Conservation (phyloP, 1,284 basidiomycete species). For the Rhodotorula sp. region DNA sequence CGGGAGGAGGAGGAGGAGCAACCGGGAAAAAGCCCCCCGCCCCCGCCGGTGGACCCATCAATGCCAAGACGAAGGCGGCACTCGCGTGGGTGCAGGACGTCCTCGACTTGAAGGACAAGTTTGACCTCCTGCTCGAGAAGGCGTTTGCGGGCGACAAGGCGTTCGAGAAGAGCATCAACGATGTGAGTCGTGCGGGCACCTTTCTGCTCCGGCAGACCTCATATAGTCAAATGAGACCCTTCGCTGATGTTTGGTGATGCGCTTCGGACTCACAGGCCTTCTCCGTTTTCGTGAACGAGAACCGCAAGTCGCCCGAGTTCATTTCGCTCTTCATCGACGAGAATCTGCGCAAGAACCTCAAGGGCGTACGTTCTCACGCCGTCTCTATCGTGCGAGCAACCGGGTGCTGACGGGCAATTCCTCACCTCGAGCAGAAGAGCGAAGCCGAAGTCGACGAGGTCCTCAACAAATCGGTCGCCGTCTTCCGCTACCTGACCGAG, state of each 20-base stretch:
- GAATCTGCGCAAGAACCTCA: slow-evolving; percentile 90
- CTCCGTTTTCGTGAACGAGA: slow-evolving; percentile 84
- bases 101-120: slow-evolving; percentile 84
- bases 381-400: slow-evolving; percentile 14
- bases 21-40: slow-evolving; percentile 47
- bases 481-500: slow-evolving; percentile 92
- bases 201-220: background rate
- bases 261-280: slow-evolving; percentile 78
- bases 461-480: slow-evolving; percentile 88
- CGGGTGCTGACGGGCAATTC: background rate
- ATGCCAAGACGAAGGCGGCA: slow-evolving; percentile 55
- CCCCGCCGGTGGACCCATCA: slow-evolving; percentile 42
- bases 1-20: background rate
- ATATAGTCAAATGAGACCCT: background rate
- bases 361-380: slow-evolving; percentile 64
- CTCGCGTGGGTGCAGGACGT: slow-evolving; percentile 94
- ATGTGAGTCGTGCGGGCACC: slow-evolving; percentile 57
- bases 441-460: slow-evolving; percentile 86
- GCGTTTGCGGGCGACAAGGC: slow-evolving; percentile 74
- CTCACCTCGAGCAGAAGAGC: slow-evolving; percentile 66
- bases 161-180: slow-evolving; percentile 79
- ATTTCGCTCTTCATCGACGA: slow-evolving; percentile 98
- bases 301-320: slow-evolving; percentile 85
- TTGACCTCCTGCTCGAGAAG: slow-evolving; percentile 70
- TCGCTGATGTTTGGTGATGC: no score